These are phyloP conservation scores for Ophiostoma fasciatum DNA, from an alignment of 2,329 filamentous ascomycete genomes.

Conservation along the genomic window DNA sequence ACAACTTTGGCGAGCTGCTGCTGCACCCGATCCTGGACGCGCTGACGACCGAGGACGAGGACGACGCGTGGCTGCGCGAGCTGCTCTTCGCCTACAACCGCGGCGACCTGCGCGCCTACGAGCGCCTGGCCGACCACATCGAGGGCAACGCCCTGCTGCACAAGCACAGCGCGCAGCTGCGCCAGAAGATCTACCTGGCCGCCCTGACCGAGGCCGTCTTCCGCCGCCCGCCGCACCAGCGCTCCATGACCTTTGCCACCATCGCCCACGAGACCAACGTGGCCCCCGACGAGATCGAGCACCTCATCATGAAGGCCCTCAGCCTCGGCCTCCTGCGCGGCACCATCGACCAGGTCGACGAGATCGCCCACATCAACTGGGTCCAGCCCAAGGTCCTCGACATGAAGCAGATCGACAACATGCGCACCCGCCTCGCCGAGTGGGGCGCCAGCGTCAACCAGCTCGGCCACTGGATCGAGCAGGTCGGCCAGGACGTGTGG, in stretches of 20 bases:
- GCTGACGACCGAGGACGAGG: conserved; percentile 28
- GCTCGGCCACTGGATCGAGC: conserved; percentile 93
- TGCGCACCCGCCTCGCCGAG: conserved; percentile 75
- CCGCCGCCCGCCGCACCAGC: conserved; percentile 86
- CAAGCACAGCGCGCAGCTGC: conserved; percentile 68
- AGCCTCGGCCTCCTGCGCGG: conserved; percentile 80
- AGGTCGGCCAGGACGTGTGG: conserved; percentile 89
- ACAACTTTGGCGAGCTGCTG: conserved; percentile 98
- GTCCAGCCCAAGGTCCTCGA: conserved; percentile 97
- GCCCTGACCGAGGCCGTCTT: conserved; percentile 94
- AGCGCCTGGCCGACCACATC: conserved; percentile 68
- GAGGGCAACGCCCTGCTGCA: conserved; percentile 64
- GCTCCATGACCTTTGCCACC: conserved; percentile 79
- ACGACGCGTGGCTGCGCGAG: conserved; percentile 78
- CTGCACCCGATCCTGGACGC: conserved; percentile 90
- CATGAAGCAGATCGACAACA: conserved; percentile 85
- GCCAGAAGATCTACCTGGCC: conserved; percentile 96
- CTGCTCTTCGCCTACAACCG: conserved; percentile 97
- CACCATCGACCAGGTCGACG: conserved; percentile 90
- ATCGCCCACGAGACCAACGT: conserved; percentile 92
- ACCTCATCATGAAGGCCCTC: conserved; percentile 97
- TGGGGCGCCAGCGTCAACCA: conserved; percentile 96
- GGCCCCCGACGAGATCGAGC: conserved; percentile 80
- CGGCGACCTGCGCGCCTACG: conserved; percentile 78
- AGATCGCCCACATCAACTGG: conserved; percentile 93